Base-by-base conservation (phyloP, 768 basidiomycete species). In the Pulveroboletus ravenelii region DNA sequence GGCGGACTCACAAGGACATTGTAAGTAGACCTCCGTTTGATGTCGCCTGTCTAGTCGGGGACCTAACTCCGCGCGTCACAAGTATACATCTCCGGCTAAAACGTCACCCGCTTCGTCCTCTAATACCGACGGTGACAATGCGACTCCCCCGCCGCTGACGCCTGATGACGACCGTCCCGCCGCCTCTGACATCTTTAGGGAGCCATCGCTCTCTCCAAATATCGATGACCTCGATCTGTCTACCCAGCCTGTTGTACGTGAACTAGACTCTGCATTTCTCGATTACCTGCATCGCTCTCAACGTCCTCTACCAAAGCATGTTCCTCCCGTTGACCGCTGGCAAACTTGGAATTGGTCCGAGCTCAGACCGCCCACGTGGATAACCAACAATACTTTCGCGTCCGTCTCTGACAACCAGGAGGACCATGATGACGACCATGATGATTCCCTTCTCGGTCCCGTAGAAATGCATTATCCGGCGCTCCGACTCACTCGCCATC, bases 321-420 rank as follows among this genome's bases (percentile, higher is more conserved):
- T 46, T 18, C 61, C 55, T 42, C 41, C 51, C 50, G 48, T 50
- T 39, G 63, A 68, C 15, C 66, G 56, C 45, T 70, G 68, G 67
- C 67, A 69, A 20, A 62, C 58, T 30, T 69, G 67, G 67, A 52
- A 59, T 20, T 69, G 67, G 67, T 66, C 66, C 36, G 69, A 69
- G 45, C 62, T 69, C 18, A 55, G 63, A 49, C 55, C 50, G 10
- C 67, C 67, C 29, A 14, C 49, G 15, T 70, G 67, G 69, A 13
- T 58, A 3, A 32, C 60, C 30, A 47, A 59, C 40, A 27, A 14
- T 29, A 35, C 25, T 25, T 23, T 34, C 6, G 34, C 45, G 38
- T 45, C 46, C 35, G 44, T 41, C 25, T 47, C 55, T 10, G 59
- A 58, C 41, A 58, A 68, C 25, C 52, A 56, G 41, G 65, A 58